phyloP scores from a whole-genome alignment of 73 alveolate genomes.

The Paramecium bursaria region DNA sequence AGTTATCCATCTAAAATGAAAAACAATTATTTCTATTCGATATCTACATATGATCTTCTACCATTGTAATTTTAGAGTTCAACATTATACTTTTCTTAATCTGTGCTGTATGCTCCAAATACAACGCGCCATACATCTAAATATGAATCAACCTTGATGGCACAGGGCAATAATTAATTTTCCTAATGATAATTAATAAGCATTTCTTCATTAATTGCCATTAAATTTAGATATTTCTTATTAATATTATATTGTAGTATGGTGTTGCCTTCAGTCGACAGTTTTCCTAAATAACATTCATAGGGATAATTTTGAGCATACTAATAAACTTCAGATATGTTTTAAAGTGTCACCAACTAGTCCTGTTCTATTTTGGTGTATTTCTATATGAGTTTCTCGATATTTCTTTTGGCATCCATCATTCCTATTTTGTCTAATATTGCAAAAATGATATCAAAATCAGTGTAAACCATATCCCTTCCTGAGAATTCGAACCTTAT shows the following conservation, averaged over 20 bases:
- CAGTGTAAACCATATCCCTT: background rate
- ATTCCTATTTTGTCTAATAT: conserved; percentile 18
- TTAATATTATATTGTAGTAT: conserved; percentile 3
- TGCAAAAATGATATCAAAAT: background rate
- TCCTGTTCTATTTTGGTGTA: background rate
- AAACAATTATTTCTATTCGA: conserved; percentile 14
- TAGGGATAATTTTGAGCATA: conserved; percentile 48
- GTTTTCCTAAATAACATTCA: conserved; percentile 40
- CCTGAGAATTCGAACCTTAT: background rate
- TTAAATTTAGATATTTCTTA: conserved; percentile 32
- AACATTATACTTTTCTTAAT: background rate
- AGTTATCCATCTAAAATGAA: background rate
- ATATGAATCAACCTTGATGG: conserved; percentile 44
- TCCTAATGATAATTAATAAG: background rate
- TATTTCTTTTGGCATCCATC: background rate
- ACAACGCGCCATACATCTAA: conserved; percentile 18
- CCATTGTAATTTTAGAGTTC: conserved; percentile 52
- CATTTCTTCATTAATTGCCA: conserved; percentile 55
- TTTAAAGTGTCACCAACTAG: background rate
- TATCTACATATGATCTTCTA: conserved; percentile 2
- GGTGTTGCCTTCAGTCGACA: background rate
- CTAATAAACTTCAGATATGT: background rate
- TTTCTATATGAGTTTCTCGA: background rate
- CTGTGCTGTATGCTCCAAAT: conserved; percentile 31
- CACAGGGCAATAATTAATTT: conserved; percentile 34